Evolutionary conservation across 208 protist species (phyloP).

Genomic region (Crithidia brevicula): DNA sequence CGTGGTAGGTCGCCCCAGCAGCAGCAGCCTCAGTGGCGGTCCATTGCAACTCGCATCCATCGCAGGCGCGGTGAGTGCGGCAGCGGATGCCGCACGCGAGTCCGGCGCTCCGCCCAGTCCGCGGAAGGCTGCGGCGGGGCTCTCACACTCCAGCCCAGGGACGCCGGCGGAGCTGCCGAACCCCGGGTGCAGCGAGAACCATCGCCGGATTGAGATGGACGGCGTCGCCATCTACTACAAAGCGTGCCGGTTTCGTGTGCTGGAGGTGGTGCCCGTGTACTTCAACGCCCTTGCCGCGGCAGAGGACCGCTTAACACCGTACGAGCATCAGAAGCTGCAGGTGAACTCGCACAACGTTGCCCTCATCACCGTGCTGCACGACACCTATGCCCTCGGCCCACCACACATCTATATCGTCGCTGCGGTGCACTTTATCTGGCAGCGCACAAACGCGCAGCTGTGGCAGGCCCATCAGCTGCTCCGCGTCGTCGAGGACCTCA

Average conservation of each 20-base stretch:
- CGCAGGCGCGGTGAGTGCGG: not conserved
- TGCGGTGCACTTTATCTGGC: slow-evolving; percentile 82
- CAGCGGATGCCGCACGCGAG: not conserved
- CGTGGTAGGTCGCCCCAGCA: slow-evolving; percentile 3
- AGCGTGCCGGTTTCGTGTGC: slow-evolving; percentile 55
- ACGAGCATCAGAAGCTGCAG: slow-evolving; percentile 71
- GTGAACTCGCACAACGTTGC: slow-evolving; percentile 86
- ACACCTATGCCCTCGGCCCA: slow-evolving; percentile 39
- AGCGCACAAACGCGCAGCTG: slow-evolving; percentile 78
- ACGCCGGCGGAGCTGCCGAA: not conserved
- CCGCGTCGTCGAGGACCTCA: slow-evolving; percentile 54
- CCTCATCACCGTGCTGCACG: slow-evolving; percentile 72
- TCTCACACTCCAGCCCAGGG: not conserved
- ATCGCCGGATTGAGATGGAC: slow-evolving; percentile 79
- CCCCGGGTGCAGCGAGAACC: slow-evolving; percentile 10
- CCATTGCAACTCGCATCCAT: slow-evolving; percentile 9
- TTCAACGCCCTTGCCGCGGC: slow-evolving; percentile 76
- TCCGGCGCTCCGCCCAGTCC: not conserved
- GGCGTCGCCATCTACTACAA: slow-evolving; percentile 83
- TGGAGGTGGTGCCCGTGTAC: slow-evolving; percentile 62
- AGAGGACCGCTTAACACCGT: slow-evolving; percentile 54
- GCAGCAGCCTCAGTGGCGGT: slow-evolving; percentile 5
- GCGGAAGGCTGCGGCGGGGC: not conserved
- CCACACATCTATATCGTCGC: slow-evolving; percentile 64
- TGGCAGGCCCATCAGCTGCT: slow-evolving; percentile 82